A percentile compares a stretch with the other conserved stretches of the same genome.
phyloP scores from a whole-genome alignment of 768 basidiomycete genomes.

The Termitomyces sp. region DNA sequence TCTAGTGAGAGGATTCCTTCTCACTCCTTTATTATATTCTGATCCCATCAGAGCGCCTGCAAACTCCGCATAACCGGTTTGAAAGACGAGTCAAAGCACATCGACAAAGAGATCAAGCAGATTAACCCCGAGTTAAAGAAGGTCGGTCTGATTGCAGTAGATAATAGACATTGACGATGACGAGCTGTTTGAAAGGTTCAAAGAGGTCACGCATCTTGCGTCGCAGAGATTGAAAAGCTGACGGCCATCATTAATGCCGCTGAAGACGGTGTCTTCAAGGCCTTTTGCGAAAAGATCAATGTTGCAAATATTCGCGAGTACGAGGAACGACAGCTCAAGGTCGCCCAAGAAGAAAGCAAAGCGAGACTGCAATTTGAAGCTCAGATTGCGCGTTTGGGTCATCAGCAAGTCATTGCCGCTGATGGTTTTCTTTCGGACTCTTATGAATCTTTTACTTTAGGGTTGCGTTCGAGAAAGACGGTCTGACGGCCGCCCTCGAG shows the following conservation, averaged over 20 bases:
- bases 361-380: slow-evolving; percentile 80
- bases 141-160: slow-evolving; percentile 34
- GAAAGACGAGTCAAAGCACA: slow-evolving; percentile 81
- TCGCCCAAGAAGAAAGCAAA: slow-evolving; percentile 86
- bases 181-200: slow-evolving; percentile 42
- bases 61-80: slow-evolving; percentile 75
- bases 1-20: slow-evolving; percentile 47
- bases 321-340: slow-evolving; percentile 86
- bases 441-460: slow-evolving; percentile 40
- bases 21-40: neutral
- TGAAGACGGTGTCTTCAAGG: slow-evolving; percentile 75
- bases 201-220: slow-evolving; percentile 48
- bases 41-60: slow-evolving; percentile 59
- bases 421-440: neutral
- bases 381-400: slow-evolving; percentile 80
- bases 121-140: slow-evolving; percentile 69
- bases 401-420: slow-evolving; percentile 59
- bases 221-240: slow-evolving; percentile 54
- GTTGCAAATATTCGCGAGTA: slow-evolving; percentile 88
- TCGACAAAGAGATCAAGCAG: slow-evolving; percentile 68
- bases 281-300: slow-evolving; percentile 79
- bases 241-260: slow-evolving; percentile 63
- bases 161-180: neutral
- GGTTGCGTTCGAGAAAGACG: slow-evolving; percentile 78
- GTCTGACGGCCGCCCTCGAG: slow-evolving; percentile 61